Base-by-base conservation (phyloP, 2,329 filamentous ascomycete genomes). In the Diplodia intermedia region DNA sequence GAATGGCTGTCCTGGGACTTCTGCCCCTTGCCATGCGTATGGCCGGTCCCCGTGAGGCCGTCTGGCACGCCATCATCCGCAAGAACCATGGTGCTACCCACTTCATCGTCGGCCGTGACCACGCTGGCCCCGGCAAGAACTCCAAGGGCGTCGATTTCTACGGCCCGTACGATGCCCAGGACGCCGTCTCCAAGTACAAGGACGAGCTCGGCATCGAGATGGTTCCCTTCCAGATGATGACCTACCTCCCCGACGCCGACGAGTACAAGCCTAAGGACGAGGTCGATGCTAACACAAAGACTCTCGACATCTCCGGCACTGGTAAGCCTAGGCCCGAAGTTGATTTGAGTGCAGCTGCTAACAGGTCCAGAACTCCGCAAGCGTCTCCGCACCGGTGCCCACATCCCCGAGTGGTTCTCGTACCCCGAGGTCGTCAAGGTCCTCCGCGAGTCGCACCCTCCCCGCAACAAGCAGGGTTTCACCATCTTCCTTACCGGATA, bases 41-140 rank as follows among this genome's bases (percentile, higher is more conserved):
- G 95, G 95, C 93, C 78, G 95, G 95, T 75, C 95, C 95, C 71
- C 92, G 95, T 73, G 95, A 99, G 86, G 95, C 95, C 74, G 93
- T 99, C 84, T 99, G 95, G 95, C 95, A 99, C 86, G 95, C 95
- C 78, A 97, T 99, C 77, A 99, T 99, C 86, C 93, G 95, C 79
- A 99, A 98, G 90, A 99, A 99, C 84, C 94, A 97, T 84, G 95
- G 95, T 76, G 93, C 94, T 57, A 98, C 95, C 18, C 95, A 99
- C 87, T 99, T 99, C 86, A 99, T 99, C 76, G 94, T 99, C 72
- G 95, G 95, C 70, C 93, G 95, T 84, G 95, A 99, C 84, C 95
- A 99, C 83, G 95, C 95, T 72, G 95, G 95, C 61, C 95, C 95
- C 54, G 95, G 95, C 78, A 97, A 97, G 88, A 98, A 98, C 89